Conservation (phyloP, 345 rosid species). For the Lepidium aucheri region DNA sequence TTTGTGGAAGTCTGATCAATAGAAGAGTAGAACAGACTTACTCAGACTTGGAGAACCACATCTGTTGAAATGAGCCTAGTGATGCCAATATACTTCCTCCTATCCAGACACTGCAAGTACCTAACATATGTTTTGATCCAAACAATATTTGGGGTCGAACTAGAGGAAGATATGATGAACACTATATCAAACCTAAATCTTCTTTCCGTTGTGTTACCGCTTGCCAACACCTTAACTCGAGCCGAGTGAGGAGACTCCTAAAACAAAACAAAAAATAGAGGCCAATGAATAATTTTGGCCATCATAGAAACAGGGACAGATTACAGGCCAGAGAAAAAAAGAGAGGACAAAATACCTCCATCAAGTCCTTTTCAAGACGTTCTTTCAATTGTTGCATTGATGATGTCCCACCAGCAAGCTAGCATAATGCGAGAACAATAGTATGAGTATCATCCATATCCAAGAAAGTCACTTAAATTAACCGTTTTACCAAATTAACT, state of each 20-base stretch:
- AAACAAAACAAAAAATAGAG: slow-evolving; percentile 19
- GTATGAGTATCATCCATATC: background rate
- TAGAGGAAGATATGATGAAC: background rate
- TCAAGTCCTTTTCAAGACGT: slow-evolving; percentile 94
- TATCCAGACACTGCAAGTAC: slow-evolving; percentile 82
- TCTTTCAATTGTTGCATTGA: slow-evolving; percentile 99
- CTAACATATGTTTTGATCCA: background rate
- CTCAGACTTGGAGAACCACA: slow-evolving; percentile 83
- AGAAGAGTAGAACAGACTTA: slow-evolving; percentile 9
- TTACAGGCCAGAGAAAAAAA: background rate
- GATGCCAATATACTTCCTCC: slow-evolving; percentile 99
- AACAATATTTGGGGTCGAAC: background rate
- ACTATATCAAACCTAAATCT: slow-evolving; percentile 67
- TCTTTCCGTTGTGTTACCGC: slow-evolving; percentile 82
- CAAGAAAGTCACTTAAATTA: background rate
- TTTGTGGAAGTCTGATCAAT: background rate
- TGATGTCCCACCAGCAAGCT: slow-evolving; percentile 99
- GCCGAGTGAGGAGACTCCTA: slow-evolving; percentile 99
- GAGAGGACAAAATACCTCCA: slow-evolving; percentile 49
- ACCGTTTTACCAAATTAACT: background rate
- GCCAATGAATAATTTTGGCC: background rate
- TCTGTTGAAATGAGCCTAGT: slow-evolving; percentile 98
- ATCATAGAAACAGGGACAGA: background rate
- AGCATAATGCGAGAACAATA: slow-evolving; percentile 10
- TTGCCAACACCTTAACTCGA: slow-evolving; percentile 89